A percentile compares a stretch with the other conserved stretches of the same genome.
Conservation (phyloP, 73 alveolate genomes). For the Paramecium sexaurelia region DNA sequence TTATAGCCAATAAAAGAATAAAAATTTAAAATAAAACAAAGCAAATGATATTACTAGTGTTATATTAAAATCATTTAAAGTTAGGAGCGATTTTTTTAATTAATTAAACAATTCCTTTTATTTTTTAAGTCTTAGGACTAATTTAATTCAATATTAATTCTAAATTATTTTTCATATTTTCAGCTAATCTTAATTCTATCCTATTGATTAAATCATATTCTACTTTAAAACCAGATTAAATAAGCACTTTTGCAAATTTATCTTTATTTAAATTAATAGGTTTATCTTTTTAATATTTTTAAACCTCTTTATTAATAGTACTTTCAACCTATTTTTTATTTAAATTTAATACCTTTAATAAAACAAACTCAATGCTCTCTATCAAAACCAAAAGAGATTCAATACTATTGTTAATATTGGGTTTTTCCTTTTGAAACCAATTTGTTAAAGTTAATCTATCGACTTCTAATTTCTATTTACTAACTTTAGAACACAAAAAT, state of each 20-base stretch:
- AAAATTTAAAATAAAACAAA: not conserved
- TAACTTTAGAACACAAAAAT: not conserved
- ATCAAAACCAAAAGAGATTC: not conserved
- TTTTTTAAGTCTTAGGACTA: not conserved
- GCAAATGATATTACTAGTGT: not conserved
- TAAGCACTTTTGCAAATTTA: not conserved
- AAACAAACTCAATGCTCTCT: not conserved
- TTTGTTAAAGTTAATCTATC: not conserved
- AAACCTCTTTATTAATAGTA: not conserved
- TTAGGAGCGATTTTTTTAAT: not conserved
- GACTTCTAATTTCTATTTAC: not conserved
- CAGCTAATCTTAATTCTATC: not conserved
- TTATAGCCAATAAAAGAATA: slow-evolving; percentile 14
- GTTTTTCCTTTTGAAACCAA: not conserved
- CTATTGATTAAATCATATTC: slow-evolving; percentile 23
- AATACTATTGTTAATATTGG: not conserved
- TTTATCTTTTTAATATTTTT: not conserved
- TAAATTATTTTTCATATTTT: not conserved
- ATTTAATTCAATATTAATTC: not conserved
- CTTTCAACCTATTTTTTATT: slow-evolving; percentile 5
- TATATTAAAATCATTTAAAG: not conserved
- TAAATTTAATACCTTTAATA: not conserved
- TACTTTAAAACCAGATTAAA: slow-evolving; percentile 27
- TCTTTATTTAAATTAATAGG: not conserved
- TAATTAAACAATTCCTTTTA: not conserved